Conservation (phyloP, 1,284 basidiomycete genomes). For the Boletus semigastroideus region DNA sequence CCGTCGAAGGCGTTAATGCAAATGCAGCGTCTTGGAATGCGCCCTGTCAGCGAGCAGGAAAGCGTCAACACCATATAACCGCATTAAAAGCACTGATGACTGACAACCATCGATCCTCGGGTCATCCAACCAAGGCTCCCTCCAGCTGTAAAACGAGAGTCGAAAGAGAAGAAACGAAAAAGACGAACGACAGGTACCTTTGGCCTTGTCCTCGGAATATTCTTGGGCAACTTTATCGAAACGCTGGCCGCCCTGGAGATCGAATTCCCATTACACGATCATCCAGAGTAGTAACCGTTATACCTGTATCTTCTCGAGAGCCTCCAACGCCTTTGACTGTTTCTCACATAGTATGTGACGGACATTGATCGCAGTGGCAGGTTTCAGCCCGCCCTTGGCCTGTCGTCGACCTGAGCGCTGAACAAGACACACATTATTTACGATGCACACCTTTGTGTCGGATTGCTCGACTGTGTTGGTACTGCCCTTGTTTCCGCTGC, state of each 20-base stretch:
- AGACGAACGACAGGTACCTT: constrained; percentile 44
- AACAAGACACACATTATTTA: not conserved
- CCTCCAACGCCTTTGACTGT: constrained; percentile 73
- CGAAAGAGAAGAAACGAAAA: constrained; percentile 1
- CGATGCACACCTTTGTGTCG: constrained; percentile 27
- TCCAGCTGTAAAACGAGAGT: constrained; percentile 51
- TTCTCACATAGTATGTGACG: constrained; percentile 88
- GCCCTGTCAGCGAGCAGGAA: constrained; percentile 38
- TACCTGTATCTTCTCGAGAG: constrained; percentile 75
- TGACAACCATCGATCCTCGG: constrained; percentile 75
- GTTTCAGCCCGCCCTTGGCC: constrained; percentile 60
- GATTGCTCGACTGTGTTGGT: constrained; percentile 34
- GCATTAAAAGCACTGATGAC: constrained; percentile 16
- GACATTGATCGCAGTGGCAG: constrained; percentile 79
- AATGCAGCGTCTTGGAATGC: constrained; percentile 84
- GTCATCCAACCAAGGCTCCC: constrained; percentile 84
- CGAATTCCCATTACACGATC: not conserved
- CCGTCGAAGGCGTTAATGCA: constrained; percentile 69
- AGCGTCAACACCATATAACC: not conserved
- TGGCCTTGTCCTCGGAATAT: constrained; percentile 87
- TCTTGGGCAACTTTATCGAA: constrained; percentile 87
- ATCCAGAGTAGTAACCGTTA: constrained; percentile 1
- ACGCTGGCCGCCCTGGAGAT: constrained; percentile 59
- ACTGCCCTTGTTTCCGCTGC: constrained; percentile 21
- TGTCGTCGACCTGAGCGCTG: constrained; percentile 21